These are phyloP conservation scores for Kluyveromyces siamensis DNA, from an alignment of 805 yeast species.

Conservation along the genomic window DNA sequence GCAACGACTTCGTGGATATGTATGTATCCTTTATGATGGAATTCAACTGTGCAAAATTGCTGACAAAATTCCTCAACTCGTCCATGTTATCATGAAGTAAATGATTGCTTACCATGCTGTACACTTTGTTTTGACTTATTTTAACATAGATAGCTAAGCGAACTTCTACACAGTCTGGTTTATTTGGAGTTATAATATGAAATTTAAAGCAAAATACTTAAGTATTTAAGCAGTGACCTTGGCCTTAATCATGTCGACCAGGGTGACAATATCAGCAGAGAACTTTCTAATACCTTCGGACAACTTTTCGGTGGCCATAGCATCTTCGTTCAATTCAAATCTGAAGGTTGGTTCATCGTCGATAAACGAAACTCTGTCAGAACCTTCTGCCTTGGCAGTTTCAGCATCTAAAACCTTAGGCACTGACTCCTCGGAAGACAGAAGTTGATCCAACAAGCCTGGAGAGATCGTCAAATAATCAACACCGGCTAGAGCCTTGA, in stretches of 20 bases:
- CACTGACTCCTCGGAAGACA: constrained; percentile 66
- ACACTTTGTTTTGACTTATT: too few relatives aligned
- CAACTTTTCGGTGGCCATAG: constrained; percentile 97
- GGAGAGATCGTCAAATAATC: constrained; percentile 96
- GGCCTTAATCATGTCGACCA: constrained; percentile 56
- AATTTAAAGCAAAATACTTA: not conserved
- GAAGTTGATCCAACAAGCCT: constrained; percentile 77
- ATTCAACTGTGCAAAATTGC: too few relatives aligned
- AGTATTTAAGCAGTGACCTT: constrained; percentile 36
- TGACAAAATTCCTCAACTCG: too few relatives aligned
- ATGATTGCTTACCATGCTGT: too few relatives aligned
- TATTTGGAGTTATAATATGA: too few relatives aligned
- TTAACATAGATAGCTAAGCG: too few relatives aligned
- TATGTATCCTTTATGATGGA: too few relatives aligned
- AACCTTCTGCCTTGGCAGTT: constrained; percentile 41
- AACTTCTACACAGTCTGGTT: too few relatives aligned
- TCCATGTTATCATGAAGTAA: too few relatives aligned
- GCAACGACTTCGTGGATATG: too few relatives aligned
- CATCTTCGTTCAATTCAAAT: constrained; percentile 86
- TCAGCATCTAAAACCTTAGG: constrained; percentile 74
- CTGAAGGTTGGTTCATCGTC: constrained; percentile 88
- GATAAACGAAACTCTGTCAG: constrained; percentile 67
- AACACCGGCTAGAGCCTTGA: constrained; percentile 93
- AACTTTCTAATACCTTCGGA: constrained; percentile 97
- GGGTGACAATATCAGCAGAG: constrained; percentile 84